Evolutionary conservation across 768 basidiomycete species (phyloP).

Genomic region (Boletus subcaerulescens): DNA sequence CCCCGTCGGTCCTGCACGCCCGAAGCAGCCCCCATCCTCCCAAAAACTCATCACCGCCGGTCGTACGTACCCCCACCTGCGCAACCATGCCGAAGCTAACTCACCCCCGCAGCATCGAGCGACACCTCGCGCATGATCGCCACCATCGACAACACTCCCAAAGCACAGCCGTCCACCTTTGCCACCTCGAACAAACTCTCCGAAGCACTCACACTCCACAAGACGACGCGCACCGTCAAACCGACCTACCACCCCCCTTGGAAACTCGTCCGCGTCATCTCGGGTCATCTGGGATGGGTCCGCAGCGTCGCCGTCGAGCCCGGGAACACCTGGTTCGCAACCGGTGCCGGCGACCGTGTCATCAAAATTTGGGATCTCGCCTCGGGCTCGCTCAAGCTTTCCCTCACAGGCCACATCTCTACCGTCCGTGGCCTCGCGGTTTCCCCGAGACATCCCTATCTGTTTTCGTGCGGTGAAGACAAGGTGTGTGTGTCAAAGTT

Average conservation of each 20-base stretch:
- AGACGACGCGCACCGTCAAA: conserved; percentile 90
- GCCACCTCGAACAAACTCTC: conserved; percentile 64
- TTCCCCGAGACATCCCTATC: conserved; percentile 88
- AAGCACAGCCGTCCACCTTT: conserved; percentile 67
- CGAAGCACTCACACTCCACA: conserved; percentile 88
- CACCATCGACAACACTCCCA: conserved; percentile 70
- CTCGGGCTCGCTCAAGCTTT: conserved; percentile 94
- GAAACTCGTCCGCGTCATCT: conserved; percentile 96
- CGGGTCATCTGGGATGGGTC: conserved; percentile 98
- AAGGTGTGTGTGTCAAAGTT: conserved; percentile 56
- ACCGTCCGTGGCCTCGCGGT: conserved; percentile 95
- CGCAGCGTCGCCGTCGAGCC: conserved; percentile 95
- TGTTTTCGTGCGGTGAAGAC: conserved; percentile 97
- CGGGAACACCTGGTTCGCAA: conserved; percentile 98
- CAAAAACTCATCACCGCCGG: conserved; percentile 73
- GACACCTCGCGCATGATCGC: conserved; percentile 70
- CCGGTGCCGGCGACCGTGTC: conserved; percentile 95
- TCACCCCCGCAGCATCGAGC: conserved; percentile 25
- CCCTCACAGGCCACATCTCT: conserved; percentile 94
- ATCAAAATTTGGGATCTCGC: conserved; percentile 99
- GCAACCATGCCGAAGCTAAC: neutral
- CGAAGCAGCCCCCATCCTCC: conserved; percentile 35
- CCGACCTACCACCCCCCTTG: conserved; percentile 95
- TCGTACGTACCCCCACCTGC: conserved; percentile 39
- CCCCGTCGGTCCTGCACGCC: conserved; percentile 75